Percentiles rank a stretch among this genome's conserved stretches.
Evolutionary conservation across 495 filamentous ascomycete genomes (phyloP).

Genomic region (Podospora pseudoanserina): DNA sequence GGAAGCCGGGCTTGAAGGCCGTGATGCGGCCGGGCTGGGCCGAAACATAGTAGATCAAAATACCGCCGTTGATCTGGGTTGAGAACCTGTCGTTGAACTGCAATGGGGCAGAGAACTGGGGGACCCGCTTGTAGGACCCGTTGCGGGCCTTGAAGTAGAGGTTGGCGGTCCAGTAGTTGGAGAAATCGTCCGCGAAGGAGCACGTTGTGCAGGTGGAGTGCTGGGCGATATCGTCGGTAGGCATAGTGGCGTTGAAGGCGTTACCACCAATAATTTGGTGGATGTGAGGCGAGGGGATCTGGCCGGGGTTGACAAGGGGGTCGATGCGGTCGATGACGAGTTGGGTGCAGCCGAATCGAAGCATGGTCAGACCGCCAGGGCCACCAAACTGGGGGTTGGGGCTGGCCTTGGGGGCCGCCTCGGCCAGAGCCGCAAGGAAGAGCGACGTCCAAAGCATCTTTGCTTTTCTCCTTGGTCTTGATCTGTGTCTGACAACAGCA

Average conservation of each 20-base stretch:
- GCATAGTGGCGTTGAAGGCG: slow-evolving; percentile 43
- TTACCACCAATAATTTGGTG: slow-evolving; percentile 48
- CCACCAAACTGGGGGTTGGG: slow-evolving; percentile 28
- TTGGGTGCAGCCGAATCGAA: slow-evolving; percentile 46
- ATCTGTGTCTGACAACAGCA: neutral
- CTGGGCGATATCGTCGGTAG: slow-evolving; percentile 36
- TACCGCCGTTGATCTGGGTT: slow-evolving; percentile 47
- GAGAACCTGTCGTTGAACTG: slow-evolving; percentile 49
- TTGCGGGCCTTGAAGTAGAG: slow-evolving; percentile 49
- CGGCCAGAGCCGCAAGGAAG: slow-evolving; percentile 34
- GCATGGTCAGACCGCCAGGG: slow-evolving; percentile 37
- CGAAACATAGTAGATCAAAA: slow-evolving; percentile 54
- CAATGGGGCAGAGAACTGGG: slow-evolving; percentile 41
- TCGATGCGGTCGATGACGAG: slow-evolving; percentile 45
- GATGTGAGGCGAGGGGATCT: slow-evolving; percentile 37
- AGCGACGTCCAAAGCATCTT: slow-evolving; percentile 39
- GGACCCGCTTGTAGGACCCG: slow-evolving; percentile 47
- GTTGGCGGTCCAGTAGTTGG: slow-evolving; percentile 51
- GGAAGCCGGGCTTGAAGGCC: slow-evolving; percentile 54
- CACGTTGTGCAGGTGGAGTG: slow-evolving; percentile 42
- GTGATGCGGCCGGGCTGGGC: slow-evolving; percentile 50
- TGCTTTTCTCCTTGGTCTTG: neutral
- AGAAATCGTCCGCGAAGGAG: slow-evolving; percentile 42
- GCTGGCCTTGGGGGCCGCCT: slow-evolving; percentile 31
- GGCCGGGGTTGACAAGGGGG: slow-evolving; percentile 42